Conservation (phyloP, 768 basidiomycete genomes). For the Pleurotus ostreatus region DNA sequence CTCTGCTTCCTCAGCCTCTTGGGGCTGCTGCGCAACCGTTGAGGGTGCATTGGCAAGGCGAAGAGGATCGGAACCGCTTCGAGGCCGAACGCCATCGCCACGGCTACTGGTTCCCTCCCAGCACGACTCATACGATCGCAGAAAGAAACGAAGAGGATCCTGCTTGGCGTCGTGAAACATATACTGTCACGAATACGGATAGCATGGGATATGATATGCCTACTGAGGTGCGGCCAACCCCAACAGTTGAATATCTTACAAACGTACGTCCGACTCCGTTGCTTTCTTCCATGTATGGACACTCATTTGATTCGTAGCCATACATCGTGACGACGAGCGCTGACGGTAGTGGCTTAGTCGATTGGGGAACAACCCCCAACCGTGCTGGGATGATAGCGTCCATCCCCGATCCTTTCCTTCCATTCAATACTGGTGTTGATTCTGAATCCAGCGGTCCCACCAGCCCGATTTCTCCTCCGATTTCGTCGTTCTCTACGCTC, state of each 20-base stretch:
- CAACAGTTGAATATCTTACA: slow-evolving; percentile 13
- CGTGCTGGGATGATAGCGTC: slow-evolving; percentile 20
- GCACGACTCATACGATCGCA: neutral
- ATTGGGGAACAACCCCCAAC: slow-evolving; percentile 19
- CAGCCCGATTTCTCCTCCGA: slow-evolving; percentile 14
- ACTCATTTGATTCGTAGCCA: neutral
- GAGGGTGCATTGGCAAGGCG: neutral
- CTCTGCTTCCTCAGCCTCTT: slow-evolving; percentile 17
- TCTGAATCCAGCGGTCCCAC: slow-evolving; percentile 2
- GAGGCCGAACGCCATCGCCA: slow-evolving; percentile 2
- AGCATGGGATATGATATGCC: slow-evolving; percentile 24
- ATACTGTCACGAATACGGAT: slow-evolving; percentile 10
- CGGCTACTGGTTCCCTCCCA: slow-evolving; percentile 13
- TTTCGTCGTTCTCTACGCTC: slow-evolving; percentile 31
- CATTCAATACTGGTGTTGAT: slow-evolving; percentile 12
- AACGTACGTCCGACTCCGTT: slow-evolving; percentile 17
- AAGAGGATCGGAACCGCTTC: neutral
- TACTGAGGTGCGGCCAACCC: slow-evolving; percentile 13
- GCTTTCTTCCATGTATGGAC: neutral
- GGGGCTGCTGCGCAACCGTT: slow-evolving; percentile 16
- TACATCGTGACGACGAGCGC: slow-evolving; percentile 7
- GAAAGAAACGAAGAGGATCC: neutral
- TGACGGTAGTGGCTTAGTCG: slow-evolving; percentile 15
- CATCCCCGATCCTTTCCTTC: slow-evolving; percentile 24
- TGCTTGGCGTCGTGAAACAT: slow-evolving; percentile 11